Conservation (phyloP, 192 early-diverging fungal species). For the Linnemannia elongata region DNA sequence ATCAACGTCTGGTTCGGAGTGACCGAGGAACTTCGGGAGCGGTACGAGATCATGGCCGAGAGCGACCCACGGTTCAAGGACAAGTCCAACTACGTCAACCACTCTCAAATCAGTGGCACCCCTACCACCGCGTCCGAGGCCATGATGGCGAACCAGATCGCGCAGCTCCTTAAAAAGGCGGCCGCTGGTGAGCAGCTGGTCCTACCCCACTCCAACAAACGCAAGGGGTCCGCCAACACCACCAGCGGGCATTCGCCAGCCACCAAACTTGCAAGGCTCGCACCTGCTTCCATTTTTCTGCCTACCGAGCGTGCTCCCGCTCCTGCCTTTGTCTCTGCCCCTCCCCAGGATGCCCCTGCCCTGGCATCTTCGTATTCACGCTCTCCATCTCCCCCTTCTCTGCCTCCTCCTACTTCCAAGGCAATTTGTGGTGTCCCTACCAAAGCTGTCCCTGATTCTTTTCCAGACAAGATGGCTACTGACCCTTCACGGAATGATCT, state of each 20-base stretch:
- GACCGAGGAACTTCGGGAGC: neutral
- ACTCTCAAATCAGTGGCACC: neutral
- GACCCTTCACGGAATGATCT: neutral
- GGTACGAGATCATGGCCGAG: constrained; percentile 7
- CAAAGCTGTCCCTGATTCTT: neutral
- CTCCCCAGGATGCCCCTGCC: neutral
- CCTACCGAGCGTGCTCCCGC: neutral
- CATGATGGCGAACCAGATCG: constrained; percentile 8
- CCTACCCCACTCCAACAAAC: neutral
- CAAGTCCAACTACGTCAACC: neutral
- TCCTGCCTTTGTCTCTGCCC: neutral
- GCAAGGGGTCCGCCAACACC: neutral
- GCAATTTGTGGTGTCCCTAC: neutral
- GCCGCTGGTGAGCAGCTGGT: neutral
- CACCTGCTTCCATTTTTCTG: neutral
- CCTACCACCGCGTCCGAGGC: constrained; percentile 8
- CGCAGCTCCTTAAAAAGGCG: neutral
- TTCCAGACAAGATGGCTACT: neutral
- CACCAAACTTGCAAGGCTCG: neutral
- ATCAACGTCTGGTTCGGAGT: constrained; percentile 10
- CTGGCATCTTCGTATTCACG: too few relatives aligned
- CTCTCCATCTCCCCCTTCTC: too few relatives aligned
- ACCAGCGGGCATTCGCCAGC: neutral
- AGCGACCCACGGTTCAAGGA: constrained; percentile 4
- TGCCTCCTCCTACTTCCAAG: neutral